These are phyloP conservation scores for Globisporangium paroecandrum DNA, from an alignment of 352 stramenopile genomes.

Conservation along the genomic window DNA sequence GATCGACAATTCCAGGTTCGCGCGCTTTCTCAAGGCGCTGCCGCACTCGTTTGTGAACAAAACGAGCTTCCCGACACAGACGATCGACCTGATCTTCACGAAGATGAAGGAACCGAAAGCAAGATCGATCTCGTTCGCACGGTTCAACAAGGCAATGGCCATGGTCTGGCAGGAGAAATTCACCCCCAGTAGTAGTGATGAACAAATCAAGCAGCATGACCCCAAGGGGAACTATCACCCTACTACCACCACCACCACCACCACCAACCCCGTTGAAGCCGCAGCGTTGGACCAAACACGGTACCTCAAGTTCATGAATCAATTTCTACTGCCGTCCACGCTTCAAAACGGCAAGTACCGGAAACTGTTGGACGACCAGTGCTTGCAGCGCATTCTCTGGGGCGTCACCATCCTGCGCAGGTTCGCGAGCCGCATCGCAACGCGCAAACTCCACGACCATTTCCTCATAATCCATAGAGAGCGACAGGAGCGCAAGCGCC, in stretches of 20 bases:
- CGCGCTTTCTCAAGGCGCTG: slow-evolving; percentile 58
- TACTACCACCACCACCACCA: background rate
- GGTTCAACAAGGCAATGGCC: slow-evolving; percentile 61
- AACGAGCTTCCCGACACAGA: slow-evolving; percentile 50
- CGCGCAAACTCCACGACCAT: slow-evolving; percentile 35
- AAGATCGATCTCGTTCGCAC: slow-evolving; percentile 49
- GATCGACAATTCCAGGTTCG: slow-evolving; percentile 68
- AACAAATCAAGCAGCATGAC: slow-evolving; percentile 3
- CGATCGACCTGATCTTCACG: slow-evolving; percentile 56
- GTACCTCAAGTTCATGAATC: slow-evolving; percentile 63
- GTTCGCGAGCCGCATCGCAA: slow-evolving; percentile 38
- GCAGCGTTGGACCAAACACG: slow-evolving; percentile 24
- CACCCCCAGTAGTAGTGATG: background rate
- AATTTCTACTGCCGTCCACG: slow-evolving; percentile 56
- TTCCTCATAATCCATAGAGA: slow-evolving; percentile 44
- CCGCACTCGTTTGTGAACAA: slow-evolving; percentile 60
- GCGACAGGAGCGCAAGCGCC: slow-evolving; percentile 27
- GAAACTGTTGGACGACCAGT: slow-evolving; percentile 37
- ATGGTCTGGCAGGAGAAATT: slow-evolving; percentile 69
- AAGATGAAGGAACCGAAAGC: slow-evolving; percentile 78
- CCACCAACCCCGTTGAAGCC: slow-evolving; percentile 4
- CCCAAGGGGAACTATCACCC: background rate
- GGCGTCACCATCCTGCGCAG: slow-evolving; percentile 35
- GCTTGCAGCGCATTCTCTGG: slow-evolving; percentile 45
- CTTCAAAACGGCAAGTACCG: slow-evolving; percentile 59